Evolutionary conservation across 371 early-diverging fungal species (phyloP).

Genomic region (Saksenaea oblongispora): DNA sequence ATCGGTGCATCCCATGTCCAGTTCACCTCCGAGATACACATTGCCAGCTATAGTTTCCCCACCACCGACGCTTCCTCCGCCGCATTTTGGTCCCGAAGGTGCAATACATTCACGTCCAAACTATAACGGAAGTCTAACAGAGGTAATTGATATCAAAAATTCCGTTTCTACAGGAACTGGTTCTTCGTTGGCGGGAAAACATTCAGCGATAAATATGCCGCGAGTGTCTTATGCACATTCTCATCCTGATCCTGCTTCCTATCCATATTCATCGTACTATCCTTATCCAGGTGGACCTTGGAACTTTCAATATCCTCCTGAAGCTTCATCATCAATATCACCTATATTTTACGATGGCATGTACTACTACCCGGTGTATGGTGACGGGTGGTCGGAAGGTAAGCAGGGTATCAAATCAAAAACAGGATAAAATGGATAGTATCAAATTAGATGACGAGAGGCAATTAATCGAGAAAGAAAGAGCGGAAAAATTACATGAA

Average conservation of each 20-base stretch:
- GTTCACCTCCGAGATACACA: background rate
- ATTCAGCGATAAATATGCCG: background rate
- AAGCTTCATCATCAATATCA: background rate
- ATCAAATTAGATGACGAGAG: slow-evolving; percentile 1
- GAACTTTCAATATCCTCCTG: background rate
- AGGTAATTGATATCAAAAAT: background rate
- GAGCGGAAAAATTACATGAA: background rate
- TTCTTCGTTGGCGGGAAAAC: background rate
- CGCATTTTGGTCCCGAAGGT: background rate
- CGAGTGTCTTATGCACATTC: background rate
- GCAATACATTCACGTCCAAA: background rate
- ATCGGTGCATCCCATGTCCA: background rate
- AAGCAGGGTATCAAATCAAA: background rate
- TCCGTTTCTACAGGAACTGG: background rate
- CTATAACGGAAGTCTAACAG: background rate
- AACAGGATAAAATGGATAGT: background rate
- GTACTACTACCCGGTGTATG: slow-evolving; percentile 1
- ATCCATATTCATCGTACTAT: background rate
- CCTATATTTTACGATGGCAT: background rate
- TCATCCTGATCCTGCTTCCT: background rate
- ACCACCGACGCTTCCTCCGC: background rate
- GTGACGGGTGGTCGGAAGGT: background rate
- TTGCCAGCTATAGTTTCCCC: background rate
- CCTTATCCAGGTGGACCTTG: background rate
- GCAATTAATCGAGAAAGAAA: background rate